Percentiles rank a stretch among this genome's conserved stretches.
These are phyloP conservation scores for Wickerhamomyces chaumierensis DNA, from an alignment of 805 yeast species.

Conservation along the genomic window DNA sequence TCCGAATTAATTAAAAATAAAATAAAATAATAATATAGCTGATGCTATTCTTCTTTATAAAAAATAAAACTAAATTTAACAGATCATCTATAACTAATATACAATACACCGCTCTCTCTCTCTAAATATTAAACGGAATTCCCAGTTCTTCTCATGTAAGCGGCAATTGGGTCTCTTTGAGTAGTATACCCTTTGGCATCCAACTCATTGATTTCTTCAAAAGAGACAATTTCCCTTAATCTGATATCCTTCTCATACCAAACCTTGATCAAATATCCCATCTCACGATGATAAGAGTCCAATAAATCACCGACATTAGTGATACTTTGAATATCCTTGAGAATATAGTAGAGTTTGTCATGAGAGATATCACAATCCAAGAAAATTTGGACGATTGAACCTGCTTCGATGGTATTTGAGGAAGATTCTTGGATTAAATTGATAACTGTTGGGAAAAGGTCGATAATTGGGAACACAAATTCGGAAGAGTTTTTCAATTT, in stretches of 20 bases:
- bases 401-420: slow-evolving; percentile 18
- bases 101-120: too few species aligned
- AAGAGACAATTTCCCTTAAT: slow-evolving; percentile 37
- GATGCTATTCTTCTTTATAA: too few species aligned
- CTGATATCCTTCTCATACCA: slow-evolving; percentile 62
- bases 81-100: too few species aligned
- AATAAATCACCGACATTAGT: slow-evolving; percentile 27
- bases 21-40: too few species aligned
- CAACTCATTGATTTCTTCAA: slow-evolving; percentile 21
- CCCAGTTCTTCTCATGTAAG: slow-evolving; percentile 24
- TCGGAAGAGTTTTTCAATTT: slow-evolving; percentile 52
- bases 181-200: slow-evolving; percentile 29
- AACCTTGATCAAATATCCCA: slow-evolving; percentile 48
- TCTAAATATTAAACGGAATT: slow-evolving; percentile 5
- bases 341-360: slow-evolving; percentile 52
- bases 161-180: slow-evolving; percentile 47
- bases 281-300: slow-evolving; percentile 41
- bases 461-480: slow-evolving; percentile 68
- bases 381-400: slow-evolving; percentile 52
- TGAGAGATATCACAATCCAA: slow-evolving; percentile 51
- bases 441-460: slow-evolving; percentile 54
- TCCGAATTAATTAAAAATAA: too few species aligned
- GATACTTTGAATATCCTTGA: slow-evolving; percentile 54
- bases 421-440: slow-evolving; percentile 30
- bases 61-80: too few species aligned